phyloP scores from a whole-genome alignment of 1,139 yeast species.

The Candida tetrigidarum region DNA sequence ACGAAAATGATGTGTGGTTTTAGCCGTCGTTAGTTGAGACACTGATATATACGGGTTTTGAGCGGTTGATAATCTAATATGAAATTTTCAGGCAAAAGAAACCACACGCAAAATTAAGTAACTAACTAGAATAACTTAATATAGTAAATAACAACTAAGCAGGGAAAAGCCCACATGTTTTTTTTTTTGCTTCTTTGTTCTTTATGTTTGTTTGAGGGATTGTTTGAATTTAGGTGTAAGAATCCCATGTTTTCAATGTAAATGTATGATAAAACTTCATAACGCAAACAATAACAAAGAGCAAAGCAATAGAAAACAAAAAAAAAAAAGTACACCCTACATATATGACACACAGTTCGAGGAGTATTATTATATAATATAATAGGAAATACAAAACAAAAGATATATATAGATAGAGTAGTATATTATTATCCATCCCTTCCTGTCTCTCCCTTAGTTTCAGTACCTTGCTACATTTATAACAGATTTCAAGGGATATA shows the following conservation, averaged over 20 bases:
- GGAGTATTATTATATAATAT: too few species aligned
- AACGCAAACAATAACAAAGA: background rate
- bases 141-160: too few species aligned
- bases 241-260: background rate
- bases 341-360: background rate
- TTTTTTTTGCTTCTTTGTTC: too few species aligned
- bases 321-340: background rate
- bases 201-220: background rate
- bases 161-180: slow-evolving; percentile 1
- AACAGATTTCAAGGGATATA: background rate
- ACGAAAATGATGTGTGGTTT: too few species aligned
- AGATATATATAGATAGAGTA: too few species aligned
- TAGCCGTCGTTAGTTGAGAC: background rate
- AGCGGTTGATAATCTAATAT: background rate
- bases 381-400: too few species aligned
- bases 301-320: background rate
- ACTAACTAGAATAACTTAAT: background rate
- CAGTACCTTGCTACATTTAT: background rate
- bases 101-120: background rate
- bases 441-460: background rate
- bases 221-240: too few species aligned
- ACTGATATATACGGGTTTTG: background rate
- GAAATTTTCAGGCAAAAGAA: background rate
- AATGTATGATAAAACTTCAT: background rate
- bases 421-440: too few species aligned